Conservation (phyloP, 2,329 filamentous ascomycete species). For the Tolypocladium ovalisporum region DNA sequence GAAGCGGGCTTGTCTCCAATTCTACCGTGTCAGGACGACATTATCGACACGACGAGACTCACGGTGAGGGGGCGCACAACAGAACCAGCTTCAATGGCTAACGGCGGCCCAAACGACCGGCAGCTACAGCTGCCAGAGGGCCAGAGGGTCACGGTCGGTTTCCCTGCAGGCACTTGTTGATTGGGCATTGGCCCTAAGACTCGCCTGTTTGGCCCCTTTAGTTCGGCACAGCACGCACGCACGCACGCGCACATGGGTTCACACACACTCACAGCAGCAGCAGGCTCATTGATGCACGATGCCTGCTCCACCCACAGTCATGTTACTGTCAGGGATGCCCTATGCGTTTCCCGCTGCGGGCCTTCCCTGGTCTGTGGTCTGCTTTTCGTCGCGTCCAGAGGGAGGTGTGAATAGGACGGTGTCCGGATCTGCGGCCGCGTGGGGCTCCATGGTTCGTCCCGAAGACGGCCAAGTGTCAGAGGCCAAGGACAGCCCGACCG, state of each 20-base stretch:
- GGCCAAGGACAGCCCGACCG: conserved; percentile 18
- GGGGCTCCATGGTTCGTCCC: conserved; percentile 27
- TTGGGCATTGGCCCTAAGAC: conserved; percentile 6
- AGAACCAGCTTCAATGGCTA: neutral
- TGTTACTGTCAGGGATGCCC: neutral
- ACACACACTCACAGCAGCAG: neutral
- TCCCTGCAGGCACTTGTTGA: conserved; percentile 4
- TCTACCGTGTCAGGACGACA: neutral
- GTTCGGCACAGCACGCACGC: neutral
- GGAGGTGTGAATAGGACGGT: conserved; percentile 12
- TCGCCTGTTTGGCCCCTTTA: neutral
- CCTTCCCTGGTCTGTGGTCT: neutral
- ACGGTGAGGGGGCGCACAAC: neutral
- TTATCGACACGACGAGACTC: neutral
- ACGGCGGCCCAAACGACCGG: neutral
- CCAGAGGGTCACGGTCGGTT: neutral
- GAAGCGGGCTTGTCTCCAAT: neutral
- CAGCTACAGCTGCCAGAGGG: neutral
- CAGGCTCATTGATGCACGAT: conserved; percentile 5
- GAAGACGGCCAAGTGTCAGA: conserved; percentile 25
- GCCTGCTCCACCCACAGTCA: conserved; percentile 1
- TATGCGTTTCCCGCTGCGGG: conserved; percentile 17
- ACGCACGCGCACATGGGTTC: neutral
- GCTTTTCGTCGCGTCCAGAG: neutral
- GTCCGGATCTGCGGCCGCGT: conserved; percentile 29